Evolutionary conservation across 306 rosid genomes (phyloP).

Genomic region (Nissolia schottii): DNA sequence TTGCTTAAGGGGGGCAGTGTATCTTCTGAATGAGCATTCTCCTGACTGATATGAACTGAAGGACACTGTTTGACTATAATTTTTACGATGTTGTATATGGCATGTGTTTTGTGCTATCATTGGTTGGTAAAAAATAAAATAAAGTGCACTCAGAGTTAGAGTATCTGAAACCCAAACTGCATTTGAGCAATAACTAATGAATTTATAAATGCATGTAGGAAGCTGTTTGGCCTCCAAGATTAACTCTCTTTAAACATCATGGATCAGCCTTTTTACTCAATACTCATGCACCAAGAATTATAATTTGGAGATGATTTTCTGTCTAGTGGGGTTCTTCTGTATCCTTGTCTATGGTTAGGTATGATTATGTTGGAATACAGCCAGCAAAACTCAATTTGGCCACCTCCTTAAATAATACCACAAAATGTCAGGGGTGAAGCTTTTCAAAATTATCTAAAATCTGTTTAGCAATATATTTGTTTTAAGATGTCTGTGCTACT

Average conservation of each 20-base stretch:
- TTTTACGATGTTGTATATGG: neutral
- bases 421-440: neutral
- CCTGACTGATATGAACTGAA: neutral
- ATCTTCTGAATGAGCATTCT: neutral
- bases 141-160: neutral
- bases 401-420: neutral
- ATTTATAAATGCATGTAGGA: neutral
- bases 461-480: neutral
- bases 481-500: neutral
- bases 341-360: neutral
- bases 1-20: neutral
- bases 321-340: neutral
- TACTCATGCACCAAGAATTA: neutral
- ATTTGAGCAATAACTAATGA: neutral
- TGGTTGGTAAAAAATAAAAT: neutral
- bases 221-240: slow-evolving; percentile 2
- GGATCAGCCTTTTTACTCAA: too few species aligned
- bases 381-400: neutral
- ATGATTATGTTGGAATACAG: slow-evolving; percentile 1
- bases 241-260: neutral
- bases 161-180: neutral
- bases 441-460: neutral
- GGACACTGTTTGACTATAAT: neutral
- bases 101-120: neutral
- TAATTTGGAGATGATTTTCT: neutral